These are phyloP conservation scores for Anacardium occidentale DNA, from an alignment of 345 rosid genomes.

Conservation along the genomic window DNA sequence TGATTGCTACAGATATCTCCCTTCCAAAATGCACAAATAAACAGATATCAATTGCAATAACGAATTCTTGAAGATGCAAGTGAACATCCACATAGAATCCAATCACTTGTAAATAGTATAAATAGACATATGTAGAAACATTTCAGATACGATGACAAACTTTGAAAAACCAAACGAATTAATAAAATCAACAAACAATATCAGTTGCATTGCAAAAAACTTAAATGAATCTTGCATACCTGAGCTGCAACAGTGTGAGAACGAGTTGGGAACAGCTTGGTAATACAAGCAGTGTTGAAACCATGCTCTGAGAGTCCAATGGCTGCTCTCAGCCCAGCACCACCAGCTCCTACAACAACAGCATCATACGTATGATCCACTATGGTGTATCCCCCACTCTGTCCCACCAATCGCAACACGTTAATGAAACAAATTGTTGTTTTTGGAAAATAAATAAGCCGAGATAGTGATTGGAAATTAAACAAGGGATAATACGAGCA, in stretches of 20 bases:
- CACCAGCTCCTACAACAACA: conserved; percentile 96
- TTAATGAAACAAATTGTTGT: no score
- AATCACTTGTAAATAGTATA: not conserved
- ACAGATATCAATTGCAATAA: not conserved
- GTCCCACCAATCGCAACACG: conserved; percentile 10
- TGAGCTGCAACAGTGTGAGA: conserved; percentile 99
- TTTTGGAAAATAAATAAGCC: no score
- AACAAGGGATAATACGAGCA: not conserved
- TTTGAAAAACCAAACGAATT: not conserved
- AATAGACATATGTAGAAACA: no score
- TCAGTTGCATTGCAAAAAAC: not conserved
- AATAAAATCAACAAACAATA: not conserved
- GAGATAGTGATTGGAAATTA: not conserved
- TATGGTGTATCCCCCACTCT: conserved; percentile 66
- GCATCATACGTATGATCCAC: conserved; percentile 98
- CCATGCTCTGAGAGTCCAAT: conserved; percentile 99
- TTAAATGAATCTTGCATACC: conserved; percentile 34
- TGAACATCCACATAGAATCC: not conserved
- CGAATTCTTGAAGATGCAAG: not conserved
- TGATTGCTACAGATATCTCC: no score
- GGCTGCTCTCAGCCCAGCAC: conserved; percentile 95
- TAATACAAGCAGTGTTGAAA: conserved; percentile 96
- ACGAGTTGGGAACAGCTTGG: conserved; percentile 96
- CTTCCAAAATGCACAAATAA: conserved; percentile 6
- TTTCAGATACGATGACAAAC: no score